Percentiles rank a stretch among this genome's conserved stretches.
Evolutionary conservation across 2,329 filamentous ascomycete genomes (phyloP).

Genomic region (Diatrype stigma): DNA sequence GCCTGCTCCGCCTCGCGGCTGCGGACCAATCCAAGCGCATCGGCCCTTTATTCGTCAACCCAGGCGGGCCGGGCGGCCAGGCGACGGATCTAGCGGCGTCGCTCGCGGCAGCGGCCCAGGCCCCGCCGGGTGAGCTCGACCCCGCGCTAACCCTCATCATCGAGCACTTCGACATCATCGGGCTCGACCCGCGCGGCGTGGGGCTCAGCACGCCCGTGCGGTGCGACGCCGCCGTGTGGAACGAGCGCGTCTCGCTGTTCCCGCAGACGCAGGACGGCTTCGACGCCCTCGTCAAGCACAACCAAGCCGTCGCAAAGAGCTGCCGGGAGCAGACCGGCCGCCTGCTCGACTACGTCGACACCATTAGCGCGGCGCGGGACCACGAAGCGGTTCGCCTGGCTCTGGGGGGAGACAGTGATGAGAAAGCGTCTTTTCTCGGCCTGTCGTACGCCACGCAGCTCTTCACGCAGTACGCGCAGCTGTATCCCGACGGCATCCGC

Average conservation of each 20-base stretch:
- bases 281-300: slow-evolving; percentile 33
- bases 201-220: slow-evolving; percentile 34
- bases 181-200: slow-evolving; percentile 39
- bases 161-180: slow-evolving; percentile 37
- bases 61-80: slow-evolving; percentile 34
- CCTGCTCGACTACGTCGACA: slow-evolving; percentile 39
- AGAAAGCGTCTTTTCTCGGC: slow-evolving; percentile 30
- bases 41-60: slow-evolving; percentile 38
- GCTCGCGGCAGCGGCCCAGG: slow-evolving; percentile 8
- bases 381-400: slow-evolving; percentile 27
- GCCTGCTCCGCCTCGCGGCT: slow-evolving; percentile 21
- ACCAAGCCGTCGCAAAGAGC: slow-evolving; percentile 34
- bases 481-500: slow-evolving; percentile 39
- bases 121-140: slow-evolving; percentile 16
- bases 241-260: slow-evolving; percentile 31
- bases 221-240: slow-evolving; percentile 34
- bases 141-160: slow-evolving; percentile 11
- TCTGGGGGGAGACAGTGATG: slow-evolving; percentile 19
- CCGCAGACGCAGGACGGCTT: slow-evolving; percentile 34
- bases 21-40: slow-evolving; percentile 20
- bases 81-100: slow-evolving; percentile 20
- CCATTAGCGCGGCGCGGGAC: slow-evolving; percentile 27
- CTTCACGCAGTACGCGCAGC: slow-evolving; percentile 37
- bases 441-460: slow-evolving; percentile 42
- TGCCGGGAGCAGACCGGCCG: slow-evolving; percentile 35